Conservation (phyloP, 2,329 filamentous ascomycete species). For the Aspergillus sp. region DNA sequence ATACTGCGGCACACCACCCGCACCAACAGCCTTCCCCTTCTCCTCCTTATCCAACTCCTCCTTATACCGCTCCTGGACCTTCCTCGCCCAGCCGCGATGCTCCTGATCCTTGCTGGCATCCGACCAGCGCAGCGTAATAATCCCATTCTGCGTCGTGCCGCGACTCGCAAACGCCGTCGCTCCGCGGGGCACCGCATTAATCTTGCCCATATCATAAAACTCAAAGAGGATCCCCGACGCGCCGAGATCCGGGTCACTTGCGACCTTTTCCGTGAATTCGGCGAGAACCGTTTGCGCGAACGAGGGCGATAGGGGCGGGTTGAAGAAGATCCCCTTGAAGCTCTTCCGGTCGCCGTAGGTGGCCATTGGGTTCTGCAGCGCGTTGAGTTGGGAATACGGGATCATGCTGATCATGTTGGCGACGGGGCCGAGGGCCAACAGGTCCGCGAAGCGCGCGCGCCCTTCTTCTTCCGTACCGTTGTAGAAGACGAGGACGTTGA, state of each 20-base stretch:
- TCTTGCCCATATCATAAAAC: constrained; percentile 47
- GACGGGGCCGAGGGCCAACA: constrained; percentile 45
- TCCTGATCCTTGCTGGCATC: constrained; percentile 42
- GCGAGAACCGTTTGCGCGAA: constrained; percentile 40
- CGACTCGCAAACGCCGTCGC: constrained; percentile 54
- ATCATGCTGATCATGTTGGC: constrained; percentile 45
- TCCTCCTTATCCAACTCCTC: constrained; percentile 15
- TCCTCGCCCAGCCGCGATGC: constrained; percentile 46
- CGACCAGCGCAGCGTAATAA: constrained; percentile 49
- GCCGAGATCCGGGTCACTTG: constrained; percentile 34
- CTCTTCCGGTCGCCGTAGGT: constrained; percentile 46
- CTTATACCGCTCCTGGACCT: constrained; percentile 34
- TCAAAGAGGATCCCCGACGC: constrained; percentile 47
- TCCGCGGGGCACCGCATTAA: constrained; percentile 39
- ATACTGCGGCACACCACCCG: constrained; percentile 35
- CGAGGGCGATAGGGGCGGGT: constrained; percentile 44
- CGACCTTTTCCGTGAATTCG: constrained; percentile 35
- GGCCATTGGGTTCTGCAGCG: constrained; percentile 42
- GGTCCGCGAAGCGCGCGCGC: constrained; percentile 38
- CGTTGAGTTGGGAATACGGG: constrained; percentile 50
- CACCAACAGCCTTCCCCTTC: constrained; percentile 3
- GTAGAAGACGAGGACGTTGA: constrained; percentile 22
- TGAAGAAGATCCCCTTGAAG: constrained; percentile 52
- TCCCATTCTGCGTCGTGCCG: constrained; percentile 50
- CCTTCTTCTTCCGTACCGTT: constrained; percentile 36